Base-by-base conservation (phyloP, 352 stramenopile genomes). In the Globisporangium rhizosaccharum region DNA sequence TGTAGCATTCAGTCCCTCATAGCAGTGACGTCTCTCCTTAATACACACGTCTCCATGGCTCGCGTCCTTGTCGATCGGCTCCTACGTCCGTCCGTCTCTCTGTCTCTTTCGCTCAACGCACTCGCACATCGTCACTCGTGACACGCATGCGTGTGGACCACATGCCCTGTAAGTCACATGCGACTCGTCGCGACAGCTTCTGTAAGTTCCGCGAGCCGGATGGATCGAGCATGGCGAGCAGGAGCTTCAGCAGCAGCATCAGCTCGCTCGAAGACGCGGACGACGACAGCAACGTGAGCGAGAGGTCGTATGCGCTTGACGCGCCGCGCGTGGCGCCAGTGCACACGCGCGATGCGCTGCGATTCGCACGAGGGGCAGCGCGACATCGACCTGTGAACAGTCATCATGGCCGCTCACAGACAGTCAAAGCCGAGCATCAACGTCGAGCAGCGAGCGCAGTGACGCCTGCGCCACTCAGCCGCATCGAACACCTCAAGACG, bases 401-500 rank as follows among this genome's bases (percentile, higher is more conserved):
- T 17, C 23, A 36, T 18, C 25, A 33, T 47, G 44, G 14, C 15
- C 30, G 15, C 18, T 26, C 36, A 15, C 33, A 46, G 17, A n/a
- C 51, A 28, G 44, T 23, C 23, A 23, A 23, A 9, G 23, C n/a
- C 23, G 28, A 33, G n/a, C 25, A n/a, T 12, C 36, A 15, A 15
- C 26, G 20, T 41, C 53, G n/a, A n/a, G 20, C 25, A n/a, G 41
- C 41, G 28, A 30, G 15, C 18, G 26, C 3, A n/a, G 47, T 44
- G 20, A 8, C 25, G 8, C 37, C 53, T 7, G 55, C 52, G 17
- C 36, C 53, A 15, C 41, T 52, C n/a, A 33, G 74, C 28, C 68
- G 73, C 0, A 53, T 83, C 18, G 66, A 76, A 59, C 68, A 77
- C 42, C 63, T 82, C 15, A 64, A 77, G 58, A 71, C 51, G n/a